Percentiles rank a stretch among this genome's conserved stretches.
Evolutionary conservation across 2,329 filamentous ascomycete species (phyloP).

Genomic region (Colletotrichum tabaci): DNA sequence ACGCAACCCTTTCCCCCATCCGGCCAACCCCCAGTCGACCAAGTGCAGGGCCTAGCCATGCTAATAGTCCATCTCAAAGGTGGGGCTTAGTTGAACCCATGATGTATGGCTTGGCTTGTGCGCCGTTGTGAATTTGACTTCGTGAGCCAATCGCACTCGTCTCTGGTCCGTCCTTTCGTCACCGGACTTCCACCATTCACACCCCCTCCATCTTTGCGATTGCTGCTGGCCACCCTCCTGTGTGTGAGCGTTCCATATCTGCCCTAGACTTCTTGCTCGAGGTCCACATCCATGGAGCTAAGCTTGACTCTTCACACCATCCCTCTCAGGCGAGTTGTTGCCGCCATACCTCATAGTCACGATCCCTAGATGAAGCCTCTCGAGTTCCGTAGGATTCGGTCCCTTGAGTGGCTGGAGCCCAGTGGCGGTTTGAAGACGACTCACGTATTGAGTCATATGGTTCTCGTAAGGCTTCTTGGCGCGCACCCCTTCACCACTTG

Average conservation of each 20-base stretch:
- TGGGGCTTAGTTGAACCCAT: slow-evolving; percentile 39
- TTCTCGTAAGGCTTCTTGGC: neutral
- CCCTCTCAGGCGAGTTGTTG: neutral
- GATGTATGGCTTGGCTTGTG: slow-evolving; percentile 37
- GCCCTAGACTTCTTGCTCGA: neutral
- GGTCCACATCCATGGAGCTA: slow-evolving; percentile 8
- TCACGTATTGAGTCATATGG: slow-evolving; percentile 20
- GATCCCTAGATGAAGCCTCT: slow-evolving; percentile 7
- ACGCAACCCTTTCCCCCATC: slow-evolving; percentile 3
- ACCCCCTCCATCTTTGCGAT: slow-evolving; percentile 11
- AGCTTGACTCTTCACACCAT: slow-evolving; percentile 39
- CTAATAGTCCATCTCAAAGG: slow-evolving; percentile 19
- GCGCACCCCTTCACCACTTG: neutral
- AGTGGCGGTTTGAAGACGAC: neutral
- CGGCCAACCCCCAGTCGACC: slow-evolving; percentile 4
- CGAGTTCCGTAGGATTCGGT: neutral
- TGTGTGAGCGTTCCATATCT: neutral
- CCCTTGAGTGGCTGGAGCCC: neutral
- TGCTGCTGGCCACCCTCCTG: slow-evolving; percentile 4
- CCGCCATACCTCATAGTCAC: neutral
- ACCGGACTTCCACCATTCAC: neutral
- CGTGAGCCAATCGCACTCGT: slow-evolving; percentile 32
- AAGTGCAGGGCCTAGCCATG: slow-evolving; percentile 30
- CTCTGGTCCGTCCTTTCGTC: slow-evolving; percentile 20
- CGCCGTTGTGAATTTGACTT: slow-evolving; percentile 25